Evolutionary conservation across 371 early-diverging fungal genomes (phyloP).

Genomic region (Apophysomyces sp.): DNA sequence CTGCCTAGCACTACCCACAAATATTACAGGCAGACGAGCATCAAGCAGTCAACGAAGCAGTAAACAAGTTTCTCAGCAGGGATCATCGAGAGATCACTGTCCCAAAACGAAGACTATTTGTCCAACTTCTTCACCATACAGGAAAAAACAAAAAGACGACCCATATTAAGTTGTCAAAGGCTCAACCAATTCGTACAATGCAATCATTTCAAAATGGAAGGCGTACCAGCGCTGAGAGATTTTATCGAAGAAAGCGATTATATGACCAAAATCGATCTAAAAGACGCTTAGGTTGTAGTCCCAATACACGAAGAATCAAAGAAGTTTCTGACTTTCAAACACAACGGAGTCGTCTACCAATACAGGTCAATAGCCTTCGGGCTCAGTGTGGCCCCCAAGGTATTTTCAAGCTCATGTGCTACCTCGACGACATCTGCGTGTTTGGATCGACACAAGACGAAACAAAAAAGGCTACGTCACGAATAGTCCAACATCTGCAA

Average conservation of each 20-base stretch:
- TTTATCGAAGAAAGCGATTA: slow-evolving; percentile 8
- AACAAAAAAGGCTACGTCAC: background rate
- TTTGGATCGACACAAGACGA: slow-evolving; percentile 2
- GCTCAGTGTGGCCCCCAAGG: background rate
- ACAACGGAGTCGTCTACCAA: background rate
- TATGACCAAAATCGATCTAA: slow-evolving; percentile 8
- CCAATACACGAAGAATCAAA: slow-evolving; percentile 4
- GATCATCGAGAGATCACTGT: slow-evolving; percentile 1
- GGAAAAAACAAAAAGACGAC: background rate
- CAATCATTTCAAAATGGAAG: slow-evolving; percentile 17
- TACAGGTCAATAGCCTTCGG: too few relatives aligned
- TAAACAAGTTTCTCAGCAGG: slow-evolving; percentile 2
- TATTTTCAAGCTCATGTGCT: slow-evolving; percentile 1
- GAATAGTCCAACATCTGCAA: background rate
- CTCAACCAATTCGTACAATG: slow-evolving; percentile 4
- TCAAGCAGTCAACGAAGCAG: background rate
- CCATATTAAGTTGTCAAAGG: slow-evolving; percentile 1
- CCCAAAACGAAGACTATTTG: slow-evolving; percentile 1
- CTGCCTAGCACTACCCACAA: too few relatives aligned
- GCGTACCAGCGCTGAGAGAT: slow-evolving; percentile 8
- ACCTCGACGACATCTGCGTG: slow-evolving; percentile 17
- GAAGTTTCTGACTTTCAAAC: background rate
- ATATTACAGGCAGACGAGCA: background rate
- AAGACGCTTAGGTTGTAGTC: slow-evolving; percentile 10
- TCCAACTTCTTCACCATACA: slow-evolving; percentile 8